These are phyloP conservation scores for Candida sithepensis DNA, from an alignment of 805 yeast species.

Conservation along the genomic window DNA sequence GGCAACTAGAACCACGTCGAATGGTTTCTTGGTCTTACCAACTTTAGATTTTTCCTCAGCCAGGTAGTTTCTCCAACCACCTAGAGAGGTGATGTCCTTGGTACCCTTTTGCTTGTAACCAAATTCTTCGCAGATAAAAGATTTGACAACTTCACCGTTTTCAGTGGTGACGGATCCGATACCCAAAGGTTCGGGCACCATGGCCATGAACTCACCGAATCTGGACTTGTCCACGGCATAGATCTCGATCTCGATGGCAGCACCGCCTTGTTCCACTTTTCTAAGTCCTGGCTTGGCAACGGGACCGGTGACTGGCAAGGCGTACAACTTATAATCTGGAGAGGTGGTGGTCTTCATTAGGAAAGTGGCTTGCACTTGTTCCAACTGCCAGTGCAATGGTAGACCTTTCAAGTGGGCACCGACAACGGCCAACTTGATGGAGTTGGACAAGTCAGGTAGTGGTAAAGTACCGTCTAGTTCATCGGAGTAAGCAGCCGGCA, in stretches of 20 bases:
- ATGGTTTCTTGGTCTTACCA: conserved; percentile 52
- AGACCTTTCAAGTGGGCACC: conserved; percentile 92
- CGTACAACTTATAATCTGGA: conserved; percentile 68
- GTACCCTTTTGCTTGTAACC: conserved; percentile 76
- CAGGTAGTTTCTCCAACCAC: conserved; percentile 81
- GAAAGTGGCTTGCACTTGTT: conserved; percentile 74
- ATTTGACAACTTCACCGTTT: conserved; percentile 81
- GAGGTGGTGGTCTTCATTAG: conserved; percentile 67
- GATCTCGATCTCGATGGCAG: conserved; percentile 69
- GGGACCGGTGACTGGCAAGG: conserved; percentile 79
- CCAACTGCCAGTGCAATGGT: conserved; percentile 92
- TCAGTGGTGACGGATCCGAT: conserved; percentile 88
- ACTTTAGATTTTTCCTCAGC: conserved; percentile 24
- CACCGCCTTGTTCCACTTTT: conserved; percentile 55
- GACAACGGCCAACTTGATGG: conserved; percentile 81
- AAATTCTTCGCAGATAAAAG: conserved; percentile 89
- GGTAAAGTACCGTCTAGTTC: conserved; percentile 46
- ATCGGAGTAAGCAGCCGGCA: conserved; percentile 34
- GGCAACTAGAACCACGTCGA: conserved; percentile 85
- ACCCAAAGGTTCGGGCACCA: conserved; percentile 94
- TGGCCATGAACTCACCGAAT: conserved; percentile 78
- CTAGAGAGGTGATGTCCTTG: conserved; percentile 75
- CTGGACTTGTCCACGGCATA: conserved; percentile 75
- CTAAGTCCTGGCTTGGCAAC: conserved; percentile 86
- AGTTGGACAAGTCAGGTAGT: conserved; percentile 34